A percentile compares a stretch with the other conserved stretches of the same genome.
phyloP scores from a whole-genome alignment of 257 asterid genomes.

The Solanum pimpinellifolium region DNA sequence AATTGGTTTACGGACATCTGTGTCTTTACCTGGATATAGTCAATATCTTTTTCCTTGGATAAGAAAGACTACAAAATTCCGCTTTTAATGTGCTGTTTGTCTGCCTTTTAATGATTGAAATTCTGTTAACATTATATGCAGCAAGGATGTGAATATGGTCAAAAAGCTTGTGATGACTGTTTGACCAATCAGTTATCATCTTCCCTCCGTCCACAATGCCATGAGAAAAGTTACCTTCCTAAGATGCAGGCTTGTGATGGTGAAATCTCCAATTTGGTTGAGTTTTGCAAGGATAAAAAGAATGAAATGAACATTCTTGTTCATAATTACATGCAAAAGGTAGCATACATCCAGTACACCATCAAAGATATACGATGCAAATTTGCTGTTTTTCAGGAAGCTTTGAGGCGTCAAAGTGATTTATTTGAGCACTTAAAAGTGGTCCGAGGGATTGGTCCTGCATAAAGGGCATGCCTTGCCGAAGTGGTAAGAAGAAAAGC shows the following conservation, averaged over 20 bases:
- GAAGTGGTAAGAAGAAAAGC: constrained; percentile 92
- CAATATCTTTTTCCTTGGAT: background rate
- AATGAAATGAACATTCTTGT: constrained; percentile 76
- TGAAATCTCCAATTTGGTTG: constrained; percentile 53
- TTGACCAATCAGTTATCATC: constrained; percentile 61
- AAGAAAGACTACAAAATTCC: background rate
- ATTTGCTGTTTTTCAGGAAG: constrained; percentile 92
- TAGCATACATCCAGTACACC: constrained; percentile 73
- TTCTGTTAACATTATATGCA: constrained; percentile 23
- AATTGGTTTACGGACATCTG: background rate
- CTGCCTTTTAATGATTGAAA: background rate
- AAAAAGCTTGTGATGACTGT: constrained; percentile 93
- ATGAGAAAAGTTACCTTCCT: constrained; percentile 66
- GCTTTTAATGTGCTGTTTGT: background rate
- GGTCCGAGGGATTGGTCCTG: constrained; percentile 84
- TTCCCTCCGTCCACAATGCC: constrained; percentile 90
- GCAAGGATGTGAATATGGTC: constrained; percentile 86
- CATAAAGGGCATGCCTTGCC: constrained; percentile 92
- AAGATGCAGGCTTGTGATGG: constrained; percentile 72
- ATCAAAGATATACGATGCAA: constrained; percentile 79
- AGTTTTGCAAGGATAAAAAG: constrained; percentile 73
- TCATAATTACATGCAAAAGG: constrained; percentile 84
- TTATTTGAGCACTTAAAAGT: constrained; percentile 84
- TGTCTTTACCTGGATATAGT: background rate
- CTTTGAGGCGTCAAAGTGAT: constrained; percentile 76